These are phyloP conservation scores for Ogataea naganishii DNA, from an alignment of 805 yeast species.

Conservation along the genomic window DNA sequence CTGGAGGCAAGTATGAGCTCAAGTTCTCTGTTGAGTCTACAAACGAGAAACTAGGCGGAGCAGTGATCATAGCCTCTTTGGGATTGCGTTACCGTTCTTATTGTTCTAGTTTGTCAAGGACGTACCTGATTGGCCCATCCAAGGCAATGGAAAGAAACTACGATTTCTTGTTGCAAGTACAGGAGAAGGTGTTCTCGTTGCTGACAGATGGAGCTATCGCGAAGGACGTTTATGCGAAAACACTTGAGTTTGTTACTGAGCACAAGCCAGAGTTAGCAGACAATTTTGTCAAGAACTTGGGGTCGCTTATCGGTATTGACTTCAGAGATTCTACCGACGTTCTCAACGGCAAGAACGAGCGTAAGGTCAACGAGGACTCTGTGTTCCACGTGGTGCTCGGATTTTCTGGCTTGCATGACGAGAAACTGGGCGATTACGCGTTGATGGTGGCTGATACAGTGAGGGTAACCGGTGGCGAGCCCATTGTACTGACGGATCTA, in stretches of 20 bases:
- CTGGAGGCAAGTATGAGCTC: constrained; percentile 79
- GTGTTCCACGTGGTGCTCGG: constrained; percentile 73
- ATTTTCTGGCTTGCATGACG: constrained; percentile 50
- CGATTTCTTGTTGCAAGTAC: constrained; percentile 64
- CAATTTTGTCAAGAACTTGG: constrained; percentile 69
- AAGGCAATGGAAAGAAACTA: constrained; percentile 71
- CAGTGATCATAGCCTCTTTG: constrained; percentile 74
- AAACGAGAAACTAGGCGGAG: constrained; percentile 55
- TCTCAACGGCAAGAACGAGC: constrained; percentile 63
- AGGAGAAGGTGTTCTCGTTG: constrained; percentile 49
- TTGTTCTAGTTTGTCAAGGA: constrained; percentile 81
- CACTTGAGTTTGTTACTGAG: constrained; percentile 48
- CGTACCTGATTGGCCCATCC: constrained; percentile 85
- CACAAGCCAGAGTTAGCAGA: constrained; percentile 58
- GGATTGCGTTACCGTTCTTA: constrained; percentile 85
- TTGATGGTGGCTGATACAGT: constrained; percentile 76
- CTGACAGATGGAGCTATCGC: constrained; percentile 64
- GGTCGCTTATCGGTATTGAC: constrained; percentile 85
- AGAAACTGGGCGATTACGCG: constrained; percentile 54
- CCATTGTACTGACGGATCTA: constrained; percentile 62
- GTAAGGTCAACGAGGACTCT: constrained; percentile 61
- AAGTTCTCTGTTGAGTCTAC: constrained; percentile 76
- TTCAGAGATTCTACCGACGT: constrained; percentile 74
- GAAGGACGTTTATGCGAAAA: constrained; percentile 57
- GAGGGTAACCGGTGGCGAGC: constrained; percentile 53